phyloP scores from a whole-genome alignment of 1,284 basidiomycete genomes.

The Pseudozyma hubeiensis region DNA sequence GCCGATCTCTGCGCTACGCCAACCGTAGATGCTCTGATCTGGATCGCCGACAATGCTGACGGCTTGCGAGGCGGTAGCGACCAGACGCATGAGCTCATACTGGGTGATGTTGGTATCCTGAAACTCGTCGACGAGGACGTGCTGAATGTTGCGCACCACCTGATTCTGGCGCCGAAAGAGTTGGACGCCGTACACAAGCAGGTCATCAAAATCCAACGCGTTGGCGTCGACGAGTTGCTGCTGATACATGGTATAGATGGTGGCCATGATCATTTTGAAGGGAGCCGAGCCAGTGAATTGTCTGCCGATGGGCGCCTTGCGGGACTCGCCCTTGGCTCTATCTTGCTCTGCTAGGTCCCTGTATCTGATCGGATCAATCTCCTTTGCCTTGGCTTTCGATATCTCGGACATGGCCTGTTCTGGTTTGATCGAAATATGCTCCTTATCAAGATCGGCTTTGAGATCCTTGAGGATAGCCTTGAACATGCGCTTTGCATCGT shows the following conservation, averaged over 20 bases:
- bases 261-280: constrained; percentile 41
- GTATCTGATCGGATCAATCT: constrained; percentile 61
- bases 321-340: constrained; percentile 24
- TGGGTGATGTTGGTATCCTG: constrained; percentile 90
- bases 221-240: constrained; percentile 75
- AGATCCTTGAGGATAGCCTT: constrained; percentile 75
- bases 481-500: constrained; percentile 82
- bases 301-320: constrained; percentile 17
- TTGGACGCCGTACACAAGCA: constrained; percentile 77
- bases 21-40: constrained; percentile 91
- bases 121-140: constrained; percentile 90
- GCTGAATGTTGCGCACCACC: constrained; percentile 76
- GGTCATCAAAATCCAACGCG: constrained; percentile 89
- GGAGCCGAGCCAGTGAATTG: constrained; percentile 14
- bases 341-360: constrained; percentile 26
- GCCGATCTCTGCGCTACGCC: constrained; percentile 78
- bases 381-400: constrained; percentile 84
- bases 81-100: constrained; percentile 81
- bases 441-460: constrained; percentile 70
- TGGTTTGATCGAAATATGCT: constrained; percentile 76
- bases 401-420: constrained; percentile 76
- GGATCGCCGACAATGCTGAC: constrained; percentile 91
- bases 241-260: constrained; percentile 80
- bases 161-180: constrained; percentile 76
- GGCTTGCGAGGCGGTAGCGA: constrained; percentile 40